These are phyloP conservation scores for Fusarium sp. DNA, from an alignment of 2,329 filamentous ascomycete species.

Conservation along the genomic window DNA sequence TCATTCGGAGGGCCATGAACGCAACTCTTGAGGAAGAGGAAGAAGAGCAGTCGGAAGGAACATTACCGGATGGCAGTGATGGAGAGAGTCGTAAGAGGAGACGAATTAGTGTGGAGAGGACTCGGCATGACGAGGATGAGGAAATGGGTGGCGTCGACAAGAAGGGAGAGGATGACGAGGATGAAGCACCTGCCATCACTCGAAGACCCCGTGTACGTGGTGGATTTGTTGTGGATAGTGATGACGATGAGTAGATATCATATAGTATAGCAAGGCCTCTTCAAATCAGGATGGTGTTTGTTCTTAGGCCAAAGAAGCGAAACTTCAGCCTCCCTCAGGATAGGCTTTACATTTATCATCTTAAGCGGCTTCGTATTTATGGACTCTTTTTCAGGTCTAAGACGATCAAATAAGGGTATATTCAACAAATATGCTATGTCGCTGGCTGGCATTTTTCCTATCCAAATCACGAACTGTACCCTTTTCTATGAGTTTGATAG, in stretches of 20 bases:
- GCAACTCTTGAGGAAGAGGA: conserved; percentile 38
- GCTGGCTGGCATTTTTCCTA: neutral
- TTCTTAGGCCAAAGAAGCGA: too few relatives aligned
- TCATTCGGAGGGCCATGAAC: conserved; percentile 42
- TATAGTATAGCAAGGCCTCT: neutral
- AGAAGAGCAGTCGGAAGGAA: conserved; percentile 46
- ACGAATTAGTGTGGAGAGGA: conserved; percentile 47
- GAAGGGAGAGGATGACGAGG: conserved; percentile 49
- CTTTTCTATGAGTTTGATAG: conserved; percentile 16
- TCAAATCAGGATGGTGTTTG: too few relatives aligned
- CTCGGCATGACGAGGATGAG: conserved; percentile 31
- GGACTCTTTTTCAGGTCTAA: neutral
- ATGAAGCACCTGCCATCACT: conserved; percentile 45
- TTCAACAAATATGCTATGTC: conserved; percentile 1
- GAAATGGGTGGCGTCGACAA: conserved; percentile 46
- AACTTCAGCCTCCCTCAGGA: too few relatives aligned
- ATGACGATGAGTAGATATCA: conserved; percentile 62
- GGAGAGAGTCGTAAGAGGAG: conserved; percentile 55
- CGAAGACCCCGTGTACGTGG: conserved; percentile 61
- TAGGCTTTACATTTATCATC: neutral
- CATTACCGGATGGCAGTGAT: conserved; percentile 49
- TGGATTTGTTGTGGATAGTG: conserved; percentile 71
- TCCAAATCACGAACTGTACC: neutral
- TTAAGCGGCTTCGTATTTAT: neutral
- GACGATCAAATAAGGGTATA: conserved; percentile 20